These are phyloP conservation scores for Xylaria curta DNA, from an alignment of 495 filamentous ascomycete species.

Conservation along the genomic window DNA sequence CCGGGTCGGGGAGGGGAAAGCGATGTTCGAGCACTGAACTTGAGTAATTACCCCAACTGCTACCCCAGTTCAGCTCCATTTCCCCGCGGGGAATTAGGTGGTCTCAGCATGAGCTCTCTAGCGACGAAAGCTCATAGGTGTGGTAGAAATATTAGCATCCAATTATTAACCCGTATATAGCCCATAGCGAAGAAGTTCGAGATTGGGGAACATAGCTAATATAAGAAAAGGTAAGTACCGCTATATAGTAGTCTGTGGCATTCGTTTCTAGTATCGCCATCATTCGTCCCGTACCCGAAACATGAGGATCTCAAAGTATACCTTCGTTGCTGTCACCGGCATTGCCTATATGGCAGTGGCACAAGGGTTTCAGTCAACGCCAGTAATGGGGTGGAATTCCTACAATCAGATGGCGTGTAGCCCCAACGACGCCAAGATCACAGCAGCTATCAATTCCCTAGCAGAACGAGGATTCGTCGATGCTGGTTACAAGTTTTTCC, in stretches of 20 bases:
- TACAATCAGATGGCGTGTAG: conserved; percentile 18
- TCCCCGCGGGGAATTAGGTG: background rate
- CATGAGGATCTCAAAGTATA: conserved; percentile 6
- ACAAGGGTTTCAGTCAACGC: conserved; percentile 18
- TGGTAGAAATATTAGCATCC: background rate
- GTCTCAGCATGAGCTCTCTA: background rate
- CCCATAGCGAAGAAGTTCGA: background rate
- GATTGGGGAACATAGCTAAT: background rate
- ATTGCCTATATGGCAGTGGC: background rate
- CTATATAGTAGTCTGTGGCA: background rate
- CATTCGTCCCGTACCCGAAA: background rate
- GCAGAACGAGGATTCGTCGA: conserved; percentile 14
- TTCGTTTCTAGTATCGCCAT: background rate
- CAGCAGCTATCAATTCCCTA: conserved; percentile 1
- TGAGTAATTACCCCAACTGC: background rate
- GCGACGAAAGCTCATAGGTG: background rate
- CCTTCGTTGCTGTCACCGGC: background rate
- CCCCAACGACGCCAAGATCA: conserved; percentile 10
- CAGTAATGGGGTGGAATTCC: conserved; percentile 19
- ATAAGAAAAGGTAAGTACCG: background rate
- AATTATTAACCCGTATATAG: background rate
- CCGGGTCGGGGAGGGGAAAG: background rate
- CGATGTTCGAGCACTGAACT: background rate
- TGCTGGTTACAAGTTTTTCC: conserved; percentile 14
- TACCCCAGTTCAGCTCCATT: background rate